phyloP scores from a whole-genome alignment of 2,329 filamentous ascomycete genomes.

The Penicillium sclerotigenum region DNA sequence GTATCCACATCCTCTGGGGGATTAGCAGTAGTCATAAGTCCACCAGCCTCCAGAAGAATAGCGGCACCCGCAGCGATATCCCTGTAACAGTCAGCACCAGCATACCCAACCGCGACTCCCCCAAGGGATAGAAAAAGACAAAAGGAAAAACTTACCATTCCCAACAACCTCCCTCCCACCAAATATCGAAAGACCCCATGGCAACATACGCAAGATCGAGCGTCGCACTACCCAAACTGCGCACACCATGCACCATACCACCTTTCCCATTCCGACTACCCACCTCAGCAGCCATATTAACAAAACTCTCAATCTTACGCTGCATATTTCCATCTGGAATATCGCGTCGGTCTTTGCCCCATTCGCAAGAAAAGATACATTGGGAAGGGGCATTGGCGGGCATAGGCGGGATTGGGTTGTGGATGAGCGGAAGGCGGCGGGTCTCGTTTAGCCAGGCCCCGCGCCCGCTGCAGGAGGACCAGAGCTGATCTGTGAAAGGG shows the following conservation, averaged over 20 bases:
- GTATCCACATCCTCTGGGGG: slow-evolving; percentile 59
- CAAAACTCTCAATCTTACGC: slow-evolving; percentile 69
- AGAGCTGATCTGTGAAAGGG: slow-evolving; percentile 66
- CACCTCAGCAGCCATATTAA: slow-evolving; percentile 69
- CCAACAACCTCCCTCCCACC: slow-evolving; percentile 81
- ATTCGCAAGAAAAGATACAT: slow-evolving; percentile 72
- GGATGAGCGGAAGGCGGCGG: slow-evolving; percentile 61
- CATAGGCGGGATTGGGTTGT: slow-evolving; percentile 61
- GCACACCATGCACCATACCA: slow-evolving; percentile 74
- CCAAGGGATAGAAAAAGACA: not conserved
- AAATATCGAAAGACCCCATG: slow-evolving; percentile 73
- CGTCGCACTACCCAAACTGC: slow-evolving; percentile 70
- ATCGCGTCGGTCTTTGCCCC: slow-evolving; percentile 74
- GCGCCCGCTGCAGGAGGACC: slow-evolving; percentile 62
- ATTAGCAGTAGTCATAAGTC: slow-evolving; percentile 70
- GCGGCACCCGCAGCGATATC: slow-evolving; percentile 74
- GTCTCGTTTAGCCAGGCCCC: slow-evolving; percentile 69
- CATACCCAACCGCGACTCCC: not conserved
- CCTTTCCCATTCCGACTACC: slow-evolving; percentile 62
- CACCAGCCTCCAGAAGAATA: slow-evolving; percentile 70
- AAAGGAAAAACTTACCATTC: slow-evolving; percentile 58
- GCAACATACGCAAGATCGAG: slow-evolving; percentile 72
- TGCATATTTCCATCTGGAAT: slow-evolving; percentile 63
- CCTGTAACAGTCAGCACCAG: slow-evolving; percentile 29
- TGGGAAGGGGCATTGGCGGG: slow-evolving; percentile 62